Evolutionary conservation across 1,284 basidiomycete genomes (phyloP).

Genomic region (Cystobasidiaceae sp.): DNA sequence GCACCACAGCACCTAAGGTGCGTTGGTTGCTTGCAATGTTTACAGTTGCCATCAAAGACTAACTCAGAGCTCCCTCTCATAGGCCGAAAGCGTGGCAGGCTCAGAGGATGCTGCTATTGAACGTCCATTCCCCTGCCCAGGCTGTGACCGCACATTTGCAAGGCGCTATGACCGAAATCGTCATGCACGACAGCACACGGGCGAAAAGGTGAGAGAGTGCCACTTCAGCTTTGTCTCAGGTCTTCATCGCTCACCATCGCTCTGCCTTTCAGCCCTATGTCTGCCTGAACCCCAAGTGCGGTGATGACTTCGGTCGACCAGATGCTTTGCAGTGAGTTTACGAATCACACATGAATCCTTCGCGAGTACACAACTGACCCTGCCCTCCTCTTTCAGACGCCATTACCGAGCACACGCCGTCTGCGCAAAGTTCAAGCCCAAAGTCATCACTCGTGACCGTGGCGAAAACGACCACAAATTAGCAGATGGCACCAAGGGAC

Average conservation of each 20-base stretch:
- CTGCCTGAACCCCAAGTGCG: slow-evolving; percentile 19
- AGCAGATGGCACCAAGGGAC: no score
- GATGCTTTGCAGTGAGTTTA: slow-evolving; percentile 24
- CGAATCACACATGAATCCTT: background rate
- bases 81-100: background rate
- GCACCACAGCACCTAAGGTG: no score
- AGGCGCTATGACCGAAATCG: slow-evolving; percentile 22
- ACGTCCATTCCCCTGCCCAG: slow-evolving; percentile 13
- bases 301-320: background rate
- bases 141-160: slow-evolving; percentile 18
- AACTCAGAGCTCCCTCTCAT: no score
- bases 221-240: background rate
- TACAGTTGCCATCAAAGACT: no score
- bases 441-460: no score
- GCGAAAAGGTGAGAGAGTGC: slow-evolving; percentile 14
- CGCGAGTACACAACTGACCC: background rate
- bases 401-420: slow-evolving; percentile 5
- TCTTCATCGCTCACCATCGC: no score
- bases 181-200: slow-evolving; percentile 25
- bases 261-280: slow-evolving; percentile 1
- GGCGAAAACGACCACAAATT: no score
- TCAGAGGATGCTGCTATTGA: background rate
- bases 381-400: slow-evolving; percentile 1
- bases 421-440: no score
- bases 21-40: no score